phyloP scores from a whole-genome alignment of 306 rosid species.

The Citrullus amarus region DNA sequence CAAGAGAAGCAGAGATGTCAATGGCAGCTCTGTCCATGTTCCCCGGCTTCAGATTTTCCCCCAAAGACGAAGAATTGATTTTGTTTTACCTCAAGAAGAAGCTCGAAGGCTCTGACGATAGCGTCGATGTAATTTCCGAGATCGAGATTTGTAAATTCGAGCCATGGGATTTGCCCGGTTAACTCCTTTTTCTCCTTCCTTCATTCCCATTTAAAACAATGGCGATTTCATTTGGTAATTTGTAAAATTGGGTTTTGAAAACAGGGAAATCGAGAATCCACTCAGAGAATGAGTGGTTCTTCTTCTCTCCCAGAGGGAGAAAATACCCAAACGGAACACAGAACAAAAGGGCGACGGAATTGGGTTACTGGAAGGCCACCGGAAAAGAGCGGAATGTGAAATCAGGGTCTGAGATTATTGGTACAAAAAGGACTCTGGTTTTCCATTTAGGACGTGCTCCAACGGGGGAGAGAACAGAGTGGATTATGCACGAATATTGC shows the following conservation, averaged over 20 bases:
- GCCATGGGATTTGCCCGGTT: slow-evolving; percentile 95
- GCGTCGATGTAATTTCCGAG: slow-evolving; percentile 70
- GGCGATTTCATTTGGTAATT: no score
- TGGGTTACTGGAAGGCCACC: slow-evolving; percentile 95
- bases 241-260: not conserved
- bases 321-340: slow-evolving; percentile 93
- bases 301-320: slow-evolving; percentile 89
- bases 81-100: slow-evolving; percentile 70
- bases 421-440: slow-evolving; percentile 83
- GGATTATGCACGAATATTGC: slow-evolving; percentile 95
- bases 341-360: slow-evolving; percentile 78
- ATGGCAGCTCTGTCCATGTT: slow-evolving; percentile 62
- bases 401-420: slow-evolving; percentile 55
- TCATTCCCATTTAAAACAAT: not conserved
- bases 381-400: slow-evolving; percentile 85
- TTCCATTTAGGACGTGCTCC: slow-evolving; percentile 95
- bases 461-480: slow-evolving; percentile 86
- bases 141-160: slow-evolving; percentile 73
- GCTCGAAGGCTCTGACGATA: slow-evolving; percentile 37
- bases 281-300: slow-evolving; percentile 87
- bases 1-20: slow-evolving; percentile 49
- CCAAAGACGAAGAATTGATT: slow-evolving; percentile 83
- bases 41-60: slow-evolving; percentile 92
- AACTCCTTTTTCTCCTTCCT: not conserved
- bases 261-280: slow-evolving; percentile 64